Evolutionary conservation across 352 stramenopile species (phyloP).

Genomic region (Phytopythium helicoides): DNA sequence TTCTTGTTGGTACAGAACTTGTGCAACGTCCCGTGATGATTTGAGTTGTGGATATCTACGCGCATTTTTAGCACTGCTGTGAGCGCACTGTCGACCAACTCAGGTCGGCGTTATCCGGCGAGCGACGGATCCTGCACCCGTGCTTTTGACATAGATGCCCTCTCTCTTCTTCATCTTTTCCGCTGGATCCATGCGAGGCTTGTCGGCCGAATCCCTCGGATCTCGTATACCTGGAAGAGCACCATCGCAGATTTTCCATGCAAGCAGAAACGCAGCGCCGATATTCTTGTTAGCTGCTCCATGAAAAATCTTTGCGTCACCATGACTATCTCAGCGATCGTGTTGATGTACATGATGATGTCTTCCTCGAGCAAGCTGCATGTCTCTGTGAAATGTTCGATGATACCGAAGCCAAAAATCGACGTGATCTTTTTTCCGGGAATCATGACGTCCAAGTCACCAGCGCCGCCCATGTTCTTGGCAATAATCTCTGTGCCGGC

Average conservation of each 20-base stretch:
- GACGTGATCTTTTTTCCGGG: constrained; percentile 96
- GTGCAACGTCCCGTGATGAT: constrained; percentile 74
- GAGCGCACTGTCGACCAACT: constrained; percentile 94
- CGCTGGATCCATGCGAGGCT: constrained; percentile 58
- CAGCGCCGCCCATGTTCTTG: constrained; percentile 94
- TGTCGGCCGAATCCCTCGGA: constrained; percentile 68
- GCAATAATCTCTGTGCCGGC: constrained; percentile 98
- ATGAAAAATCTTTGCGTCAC: constrained; percentile 92
- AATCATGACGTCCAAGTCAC: constrained; percentile 96
- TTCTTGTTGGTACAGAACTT: constrained; percentile 86
- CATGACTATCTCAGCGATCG: constrained; percentile 96
- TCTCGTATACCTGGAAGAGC: constrained; percentile 80
- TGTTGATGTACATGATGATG: constrained; percentile 98
- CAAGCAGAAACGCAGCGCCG: constrained; percentile 92
- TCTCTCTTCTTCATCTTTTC: constrained; percentile 65
- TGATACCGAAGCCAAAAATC: constrained; percentile 96
- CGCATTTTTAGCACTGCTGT: constrained; percentile 97
- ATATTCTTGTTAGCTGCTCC: constrained; percentile 98
- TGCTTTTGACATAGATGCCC: constrained; percentile 66
- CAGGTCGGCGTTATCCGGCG: constrained; percentile 57
- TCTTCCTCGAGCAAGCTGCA: constrained; percentile 92
- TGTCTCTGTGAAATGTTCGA: constrained; percentile 95
- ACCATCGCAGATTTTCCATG: constrained; percentile 95
- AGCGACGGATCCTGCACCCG: constrained; percentile 32
- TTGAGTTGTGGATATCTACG: constrained; percentile 94